phyloP scores from a whole-genome alignment of 192 early-diverging fungal genomes.

The Mortierella claussenii region DNA sequence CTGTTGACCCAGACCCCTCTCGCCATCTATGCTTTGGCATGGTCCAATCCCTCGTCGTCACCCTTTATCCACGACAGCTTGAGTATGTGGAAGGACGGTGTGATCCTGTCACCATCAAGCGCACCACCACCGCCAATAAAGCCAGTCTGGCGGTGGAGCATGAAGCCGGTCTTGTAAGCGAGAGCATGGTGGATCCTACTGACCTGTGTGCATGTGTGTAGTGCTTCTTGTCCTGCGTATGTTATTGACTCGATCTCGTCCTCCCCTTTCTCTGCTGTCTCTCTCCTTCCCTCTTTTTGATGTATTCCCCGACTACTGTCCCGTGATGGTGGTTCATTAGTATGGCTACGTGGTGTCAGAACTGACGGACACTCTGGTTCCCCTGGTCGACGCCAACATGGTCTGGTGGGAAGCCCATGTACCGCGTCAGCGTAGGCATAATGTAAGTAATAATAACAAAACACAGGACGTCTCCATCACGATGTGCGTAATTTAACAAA shows the following conservation, averaged over 20 bases:
- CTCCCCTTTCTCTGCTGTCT: background rate
- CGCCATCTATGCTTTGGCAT: constrained; percentile 53
- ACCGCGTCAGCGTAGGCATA: constrained; percentile 34
- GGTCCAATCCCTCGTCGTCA: constrained; percentile 45
- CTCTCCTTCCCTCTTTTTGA: constrained; percentile 5
- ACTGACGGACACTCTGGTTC: constrained; percentile 34
- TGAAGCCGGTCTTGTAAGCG: constrained; percentile 34
- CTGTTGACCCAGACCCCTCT: background rate
- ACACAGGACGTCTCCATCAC: background rate
- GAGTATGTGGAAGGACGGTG: constrained; percentile 43
- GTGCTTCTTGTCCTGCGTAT: background rate
- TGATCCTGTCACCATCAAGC: constrained; percentile 27
- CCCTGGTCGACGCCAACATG: constrained; percentile 35
- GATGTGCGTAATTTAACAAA: background rate
- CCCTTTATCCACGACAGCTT: constrained; percentile 50
- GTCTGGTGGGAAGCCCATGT: constrained; percentile 50
- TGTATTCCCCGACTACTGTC: background rate
- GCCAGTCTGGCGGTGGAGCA: constrained; percentile 46
- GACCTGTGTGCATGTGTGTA: background rate
- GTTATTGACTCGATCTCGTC: constrained; percentile 8
- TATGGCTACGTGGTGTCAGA: constrained; percentile 49
- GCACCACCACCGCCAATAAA: constrained; percentile 28
- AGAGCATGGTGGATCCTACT: background rate
- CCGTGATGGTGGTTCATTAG: constrained; percentile 11
- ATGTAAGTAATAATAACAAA: constrained; percentile 3